A percentile compares a stretch with the other conserved stretches of the same genome.
These are phyloP conservation scores for Theobroma cacao DNA, from an alignment of 345 rosid genomes.

Conservation along the genomic window DNA sequence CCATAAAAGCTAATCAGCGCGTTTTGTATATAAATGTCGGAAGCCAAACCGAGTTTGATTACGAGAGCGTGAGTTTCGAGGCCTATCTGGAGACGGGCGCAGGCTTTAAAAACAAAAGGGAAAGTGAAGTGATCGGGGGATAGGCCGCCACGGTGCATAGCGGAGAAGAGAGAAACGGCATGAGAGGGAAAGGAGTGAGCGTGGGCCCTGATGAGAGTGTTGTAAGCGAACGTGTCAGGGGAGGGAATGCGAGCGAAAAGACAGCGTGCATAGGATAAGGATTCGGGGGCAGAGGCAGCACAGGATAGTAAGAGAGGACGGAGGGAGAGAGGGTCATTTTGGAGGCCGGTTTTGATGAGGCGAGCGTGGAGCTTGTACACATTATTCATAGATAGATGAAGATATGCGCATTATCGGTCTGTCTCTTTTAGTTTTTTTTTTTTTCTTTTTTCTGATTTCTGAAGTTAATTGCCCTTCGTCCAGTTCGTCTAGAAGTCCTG, in stretches of 20 bases:
- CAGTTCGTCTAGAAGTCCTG: no score
- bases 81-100: constrained; percentile 32
- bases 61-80: constrained; percentile 35
- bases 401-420: background rate
- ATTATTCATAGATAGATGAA: constrained; percentile 22
- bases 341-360: constrained; percentile 31
- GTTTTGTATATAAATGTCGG: constrained; percentile 36
- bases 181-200: constrained; percentile 33
- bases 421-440: background rate
- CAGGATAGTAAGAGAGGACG: constrained; percentile 31
- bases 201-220: constrained; percentile 43
- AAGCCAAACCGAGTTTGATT: constrained; percentile 34
- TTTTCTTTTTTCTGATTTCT: no score
- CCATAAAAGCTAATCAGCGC: constrained; percentile 40
- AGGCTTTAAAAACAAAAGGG: constrained; percentile 57
- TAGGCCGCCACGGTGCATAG: constrained; percentile 36
- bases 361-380: constrained; percentile 32
- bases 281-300: constrained; percentile 28
- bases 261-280: constrained; percentile 32
- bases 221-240: constrained; percentile 43
- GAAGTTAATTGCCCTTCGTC: no score
- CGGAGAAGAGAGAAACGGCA: constrained; percentile 34
- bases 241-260: constrained; percentile 24
- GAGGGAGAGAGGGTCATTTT: constrained; percentile 21
- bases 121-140: constrained; percentile 51